Base-by-base conservation (phyloP, 2,329 filamentous ascomycete species). In the Cordyceps farinosa region DNA sequence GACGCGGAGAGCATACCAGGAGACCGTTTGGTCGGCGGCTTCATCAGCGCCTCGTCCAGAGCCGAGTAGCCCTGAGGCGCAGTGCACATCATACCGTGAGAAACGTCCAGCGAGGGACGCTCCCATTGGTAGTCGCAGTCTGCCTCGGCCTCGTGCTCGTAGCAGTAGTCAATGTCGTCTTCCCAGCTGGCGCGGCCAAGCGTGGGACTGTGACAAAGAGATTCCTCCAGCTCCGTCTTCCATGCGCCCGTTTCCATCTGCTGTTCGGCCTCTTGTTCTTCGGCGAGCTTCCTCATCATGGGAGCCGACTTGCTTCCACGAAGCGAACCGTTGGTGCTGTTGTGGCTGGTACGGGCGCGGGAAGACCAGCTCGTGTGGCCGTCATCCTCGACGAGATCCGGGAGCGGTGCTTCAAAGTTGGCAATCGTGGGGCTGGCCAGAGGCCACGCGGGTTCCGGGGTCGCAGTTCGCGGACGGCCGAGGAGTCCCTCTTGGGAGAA, bases 121-220 rank as follows among this genome's bases (percentile, higher is more conserved):
- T 87, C 84, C 86, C 86, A 89, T 51, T 86, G 82, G 67, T 87
- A 89, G 65, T 89, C 82, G 69, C 85, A 89, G 72, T 88, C 79
- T 8, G 86, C 87, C 71, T 89, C 87, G 13, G 82, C 85, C 67
- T 86, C 87, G 68, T 90, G 84, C 67, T 89, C 86, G 69, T 90
- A 90, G 70, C 85, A 88, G 72, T 88, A 90, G 70, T 90, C 87
- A 65, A 90, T 89, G 66, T 86, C 86, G 59, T 88, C 86, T 69
- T 90, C 87, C 87, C 87, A 90, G 67, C 77, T 87, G 67, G 82
- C 80, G 8, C 74, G 74, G 29, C 71, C 68, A n/a, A 74, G 65
- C 3, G 65, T 61, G 3, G 77, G 74, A n/a, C 69, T 69, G 8
- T 66, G 66, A 13, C 69, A 67, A 7, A 73, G 71, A 3, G 67